Percentiles rank a stretch among this genome's conserved stretches.
These are phyloP conservation scores for Parastagonospora nodorum DNA, from an alignment of 2,329 filamentous ascomycete genomes.

Conservation along the genomic window DNA sequence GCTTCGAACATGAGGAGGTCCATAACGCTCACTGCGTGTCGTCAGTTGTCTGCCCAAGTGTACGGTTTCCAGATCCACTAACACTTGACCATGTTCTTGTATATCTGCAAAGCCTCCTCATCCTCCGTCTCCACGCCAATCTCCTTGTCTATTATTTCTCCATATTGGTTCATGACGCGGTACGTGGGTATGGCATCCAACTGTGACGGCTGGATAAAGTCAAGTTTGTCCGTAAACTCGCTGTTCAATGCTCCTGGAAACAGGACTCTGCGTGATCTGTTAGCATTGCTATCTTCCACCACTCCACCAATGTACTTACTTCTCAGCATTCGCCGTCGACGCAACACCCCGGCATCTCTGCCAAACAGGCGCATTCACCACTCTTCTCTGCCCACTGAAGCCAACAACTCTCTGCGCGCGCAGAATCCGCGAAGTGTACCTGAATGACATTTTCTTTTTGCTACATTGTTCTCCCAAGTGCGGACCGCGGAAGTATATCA, in stretches of 20 bases:
- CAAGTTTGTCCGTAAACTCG: slow-evolving; percentile 81
- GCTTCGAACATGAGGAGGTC: slow-evolving; percentile 98
- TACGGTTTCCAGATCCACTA: slow-evolving; percentile 12
- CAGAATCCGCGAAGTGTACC: slow-evolving; percentile 35
- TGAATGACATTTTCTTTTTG: slow-evolving; percentile 40
- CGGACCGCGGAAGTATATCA: slow-evolving; percentile 22
- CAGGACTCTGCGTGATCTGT: slow-evolving; percentile 53
- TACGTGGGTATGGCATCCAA: slow-evolving; percentile 86
- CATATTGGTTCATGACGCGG: slow-evolving; percentile 88
- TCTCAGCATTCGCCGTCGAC: slow-evolving; percentile 63
- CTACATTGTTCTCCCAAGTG: slow-evolving; percentile 27
- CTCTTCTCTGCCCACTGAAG: slow-evolving; percentile 21
- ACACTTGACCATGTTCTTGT: slow-evolving; percentile 68
- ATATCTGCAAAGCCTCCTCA: slow-evolving; percentile 65
- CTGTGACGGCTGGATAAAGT: slow-evolving; percentile 72
- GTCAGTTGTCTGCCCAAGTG: slow-evolving; percentile 5
- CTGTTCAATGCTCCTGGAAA: slow-evolving; percentile 97
- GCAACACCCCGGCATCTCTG: slow-evolving; percentile 61
- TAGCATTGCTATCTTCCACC: background rate
- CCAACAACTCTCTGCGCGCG: slow-evolving; percentile 18
- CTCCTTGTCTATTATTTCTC: slow-evolving; percentile 75
- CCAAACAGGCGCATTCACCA: slow-evolving; percentile 20
- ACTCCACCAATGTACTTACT: slow-evolving; percentile 50
- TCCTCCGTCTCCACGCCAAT: slow-evolving; percentile 69
- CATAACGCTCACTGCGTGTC: slow-evolving; percentile 72